Evolutionary conservation across 176 grass and related monocot genomes (phyloP).

Genomic region (Ampelocalamus luodianensis): DNA sequence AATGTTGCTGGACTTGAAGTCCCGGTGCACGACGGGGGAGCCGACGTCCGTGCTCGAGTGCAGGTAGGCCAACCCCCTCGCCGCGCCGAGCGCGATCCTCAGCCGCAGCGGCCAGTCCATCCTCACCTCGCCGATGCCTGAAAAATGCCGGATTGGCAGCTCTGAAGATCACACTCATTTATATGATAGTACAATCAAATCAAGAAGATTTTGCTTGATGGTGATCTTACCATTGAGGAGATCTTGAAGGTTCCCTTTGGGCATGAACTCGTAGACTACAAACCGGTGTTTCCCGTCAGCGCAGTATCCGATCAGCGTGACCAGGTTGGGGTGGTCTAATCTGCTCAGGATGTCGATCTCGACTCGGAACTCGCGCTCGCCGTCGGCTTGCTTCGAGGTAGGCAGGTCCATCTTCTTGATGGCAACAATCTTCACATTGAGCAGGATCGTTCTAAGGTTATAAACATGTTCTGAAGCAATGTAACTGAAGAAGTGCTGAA

Average conservation of each 20-base stretch:
- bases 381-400: conserved; percentile 64
- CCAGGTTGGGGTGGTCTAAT: conserved; percentile 89
- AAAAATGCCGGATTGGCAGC: not conserved
- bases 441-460: not conserved
- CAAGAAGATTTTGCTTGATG: not conserved
- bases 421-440: conserved; percentile 69
- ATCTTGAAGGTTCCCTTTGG: conserved; percentile 88
- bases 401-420: conserved; percentile 99
- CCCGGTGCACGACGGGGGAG: conserved; percentile 87
- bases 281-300: conserved; percentile 95
- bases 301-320: conserved; percentile 91
- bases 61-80: conserved; percentile 86
- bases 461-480: not conserved
- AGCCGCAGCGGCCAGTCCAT: conserved; percentile 80
- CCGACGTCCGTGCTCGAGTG: conserved; percentile 84
- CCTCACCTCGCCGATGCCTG: conserved; percentile 72
- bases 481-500: not conserved
- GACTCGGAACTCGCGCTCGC: conserved; percentile 93
- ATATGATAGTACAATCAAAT: not conserved
- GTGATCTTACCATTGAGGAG: conserved; percentile 59
- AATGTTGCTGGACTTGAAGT: conserved; percentile 99
- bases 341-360: conserved; percentile 98
- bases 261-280: conserved; percentile 97
- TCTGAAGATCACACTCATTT: not conserved
- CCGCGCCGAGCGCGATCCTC: conserved; percentile 84